These are phyloP conservation scores for Populus hybrid DNA, from an alignment of 441 rosid species.

Conservation along the genomic window DNA sequence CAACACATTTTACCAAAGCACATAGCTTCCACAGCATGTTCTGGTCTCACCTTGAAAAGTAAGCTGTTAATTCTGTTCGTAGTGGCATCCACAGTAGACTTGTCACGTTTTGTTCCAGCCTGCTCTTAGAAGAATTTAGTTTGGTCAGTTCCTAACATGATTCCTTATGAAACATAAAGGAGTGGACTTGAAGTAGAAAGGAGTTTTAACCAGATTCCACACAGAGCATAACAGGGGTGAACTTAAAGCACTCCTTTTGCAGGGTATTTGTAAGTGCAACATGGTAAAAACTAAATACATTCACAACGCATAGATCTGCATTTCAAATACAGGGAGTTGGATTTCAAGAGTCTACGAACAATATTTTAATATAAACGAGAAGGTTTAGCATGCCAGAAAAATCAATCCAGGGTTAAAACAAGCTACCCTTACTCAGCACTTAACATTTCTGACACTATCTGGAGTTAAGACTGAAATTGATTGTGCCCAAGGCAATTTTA, in stretches of 20 bases:
- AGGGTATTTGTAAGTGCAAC: neutral
- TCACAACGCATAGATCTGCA: neutral
- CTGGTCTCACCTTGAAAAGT: neutral
- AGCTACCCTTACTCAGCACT: neutral
- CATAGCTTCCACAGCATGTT: neutral
- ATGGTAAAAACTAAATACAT: neutral
- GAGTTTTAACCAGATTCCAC: neutral
- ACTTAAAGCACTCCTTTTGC: neutral
- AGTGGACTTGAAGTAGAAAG: neutral
- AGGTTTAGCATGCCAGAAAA: neutral
- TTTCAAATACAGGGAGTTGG: neutral
- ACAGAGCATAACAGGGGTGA: neutral
- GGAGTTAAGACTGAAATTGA: neutral
- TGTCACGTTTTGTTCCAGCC: constrained; percentile 87
- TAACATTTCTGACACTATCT: neutral
- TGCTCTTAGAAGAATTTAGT: constrained; percentile 28
- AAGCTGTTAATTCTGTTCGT: constrained; percentile 69
- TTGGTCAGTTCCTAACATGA: constrained; percentile 12
- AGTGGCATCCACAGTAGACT: constrained; percentile 58
- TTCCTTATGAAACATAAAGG: neutral
- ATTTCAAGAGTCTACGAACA: neutral
- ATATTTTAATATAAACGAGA: too few species aligned
- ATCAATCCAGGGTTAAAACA: neutral
- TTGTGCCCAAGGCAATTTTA: neutral
- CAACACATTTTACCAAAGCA: neutral